These are phyloP conservation scores for Fomitopsis schrenkii DNA, from an alignment of 1,284 basidiomycete species.

Conservation along the genomic window DNA sequence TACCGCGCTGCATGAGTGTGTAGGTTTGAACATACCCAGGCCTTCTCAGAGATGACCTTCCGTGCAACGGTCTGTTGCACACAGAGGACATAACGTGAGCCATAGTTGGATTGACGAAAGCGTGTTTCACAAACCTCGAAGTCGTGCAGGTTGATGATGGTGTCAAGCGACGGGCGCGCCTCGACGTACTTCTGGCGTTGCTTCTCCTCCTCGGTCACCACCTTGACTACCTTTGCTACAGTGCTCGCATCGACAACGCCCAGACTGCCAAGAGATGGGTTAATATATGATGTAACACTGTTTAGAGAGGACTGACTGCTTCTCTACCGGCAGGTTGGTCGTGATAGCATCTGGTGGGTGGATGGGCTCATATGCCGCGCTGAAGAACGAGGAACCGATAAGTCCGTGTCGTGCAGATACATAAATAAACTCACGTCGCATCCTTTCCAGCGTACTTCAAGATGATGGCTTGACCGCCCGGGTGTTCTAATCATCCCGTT, in stretches of 20 bases:
- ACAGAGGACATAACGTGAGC: not conserved
- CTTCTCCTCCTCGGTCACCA: constrained; percentile 41
- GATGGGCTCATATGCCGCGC: constrained; percentile 58
- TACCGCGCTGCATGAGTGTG: not conserved
- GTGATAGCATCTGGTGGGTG: constrained; percentile 63
- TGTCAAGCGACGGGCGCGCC: constrained; percentile 48
- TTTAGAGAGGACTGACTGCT: constrained; percentile 30
- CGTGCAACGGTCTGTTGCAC: constrained; percentile 42
- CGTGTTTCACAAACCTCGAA: constrained; percentile 44
- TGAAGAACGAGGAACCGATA: constrained; percentile 9
- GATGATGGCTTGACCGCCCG: constrained; percentile 54
- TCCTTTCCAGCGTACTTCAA: constrained; percentile 74
- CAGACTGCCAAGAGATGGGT: constrained; percentile 25
- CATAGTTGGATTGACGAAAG: not conserved
- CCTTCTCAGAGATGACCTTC: constrained; percentile 48
- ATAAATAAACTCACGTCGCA: constrained; percentile 46
- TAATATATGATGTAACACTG: not conserved
- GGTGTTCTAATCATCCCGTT: constrained; percentile 36
- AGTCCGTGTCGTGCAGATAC: not conserved
- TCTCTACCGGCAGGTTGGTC: constrained; percentile 50
- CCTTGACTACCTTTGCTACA: constrained; percentile 38
- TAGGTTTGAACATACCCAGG: constrained; percentile 20
- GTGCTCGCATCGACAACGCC: constrained; percentile 49
- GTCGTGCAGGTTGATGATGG: constrained; percentile 68
- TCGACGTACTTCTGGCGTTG: constrained; percentile 34